Evolutionary conservation across 2,329 filamentous ascomycete species (phyloP).

Genomic region (Colletotrichum sp.): DNA sequence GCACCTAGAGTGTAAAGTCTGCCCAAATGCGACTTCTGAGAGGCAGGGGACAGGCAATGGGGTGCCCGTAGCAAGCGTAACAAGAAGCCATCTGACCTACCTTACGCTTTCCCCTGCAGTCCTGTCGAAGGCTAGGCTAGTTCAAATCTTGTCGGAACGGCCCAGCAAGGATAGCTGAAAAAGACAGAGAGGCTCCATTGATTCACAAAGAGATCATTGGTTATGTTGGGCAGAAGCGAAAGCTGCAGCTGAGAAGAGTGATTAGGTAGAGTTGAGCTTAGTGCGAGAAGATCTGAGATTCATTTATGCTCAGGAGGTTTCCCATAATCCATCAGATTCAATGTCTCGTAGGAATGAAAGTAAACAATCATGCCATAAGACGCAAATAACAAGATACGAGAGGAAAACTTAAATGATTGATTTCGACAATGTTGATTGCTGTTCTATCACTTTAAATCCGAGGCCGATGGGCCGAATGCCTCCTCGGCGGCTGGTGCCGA

Average conservation of each 20-base stretch:
- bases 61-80: background rate
- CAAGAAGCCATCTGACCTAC: background rate
- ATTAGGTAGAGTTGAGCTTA: background rate
- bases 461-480: background rate
- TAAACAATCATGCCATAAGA: background rate
- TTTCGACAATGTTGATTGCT: background rate
- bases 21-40: background rate
- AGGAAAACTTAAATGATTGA: background rate
- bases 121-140: background rate
- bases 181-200: background rate
- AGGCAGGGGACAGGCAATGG: background rate
- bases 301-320: background rate
- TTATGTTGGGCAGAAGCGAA: background rate
- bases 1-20: background rate
- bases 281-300: background rate
- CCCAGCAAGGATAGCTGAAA: background rate
- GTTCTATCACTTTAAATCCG: background rate
- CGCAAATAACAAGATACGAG: background rate
- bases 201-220: background rate
- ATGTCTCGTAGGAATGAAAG: background rate
- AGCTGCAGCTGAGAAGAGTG: background rate
- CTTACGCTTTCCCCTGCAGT: background rate
- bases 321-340: background rate
- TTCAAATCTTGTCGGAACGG: background rate
- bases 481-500: background rate